Evolutionary conservation across 1,139 yeast genomes (phyloP).

Genomic region (Hemisphaericaspora xylofermentans): DNA sequence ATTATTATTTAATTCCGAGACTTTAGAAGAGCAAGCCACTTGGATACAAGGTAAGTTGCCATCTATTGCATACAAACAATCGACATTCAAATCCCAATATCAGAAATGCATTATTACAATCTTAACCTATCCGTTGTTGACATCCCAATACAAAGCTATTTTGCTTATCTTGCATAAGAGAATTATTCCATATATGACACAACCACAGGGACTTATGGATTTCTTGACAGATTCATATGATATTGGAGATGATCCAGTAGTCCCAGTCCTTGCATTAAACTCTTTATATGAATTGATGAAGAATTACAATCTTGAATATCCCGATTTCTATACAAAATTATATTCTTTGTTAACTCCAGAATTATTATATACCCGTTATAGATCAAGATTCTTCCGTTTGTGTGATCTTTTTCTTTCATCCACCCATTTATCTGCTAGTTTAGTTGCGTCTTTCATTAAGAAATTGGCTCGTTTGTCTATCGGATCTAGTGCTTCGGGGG

Average conservation of each 20-base stretch:
- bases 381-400: conserved; percentile 85
- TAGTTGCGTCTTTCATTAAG: conserved; percentile 89
- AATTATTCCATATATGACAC: conserved; percentile 75
- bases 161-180: conserved; percentile 76
- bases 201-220: conserved; percentile 87
- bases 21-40: conserved; percentile 33
- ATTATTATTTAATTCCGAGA: conserved; percentile 24
- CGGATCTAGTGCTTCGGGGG: conserved; percentile 87
- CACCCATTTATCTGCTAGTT: conserved; percentile 79
- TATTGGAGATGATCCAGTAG: conserved; percentile 57
- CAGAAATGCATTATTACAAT: conserved; percentile 67
- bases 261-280: conserved; percentile 80
- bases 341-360: conserved; percentile 78
- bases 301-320: conserved; percentile 83
- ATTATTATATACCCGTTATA: conserved; percentile 71
- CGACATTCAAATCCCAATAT: conserved; percentile 62
- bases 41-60: conserved; percentile 49
- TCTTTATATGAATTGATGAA: conserved; percentile 87
- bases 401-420: conserved; percentile 84
- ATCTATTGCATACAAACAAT: conserved; percentile 50
- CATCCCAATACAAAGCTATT: conserved; percentile 67
- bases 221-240: conserved; percentile 85
- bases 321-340: conserved; percentile 81
- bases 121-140: conserved; percentile 47
- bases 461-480: conserved; percentile 72